These are phyloP conservation scores for Xylariales sp. DNA, from an alignment of 2,329 filamentous ascomycete genomes.

Conservation along the genomic window DNA sequence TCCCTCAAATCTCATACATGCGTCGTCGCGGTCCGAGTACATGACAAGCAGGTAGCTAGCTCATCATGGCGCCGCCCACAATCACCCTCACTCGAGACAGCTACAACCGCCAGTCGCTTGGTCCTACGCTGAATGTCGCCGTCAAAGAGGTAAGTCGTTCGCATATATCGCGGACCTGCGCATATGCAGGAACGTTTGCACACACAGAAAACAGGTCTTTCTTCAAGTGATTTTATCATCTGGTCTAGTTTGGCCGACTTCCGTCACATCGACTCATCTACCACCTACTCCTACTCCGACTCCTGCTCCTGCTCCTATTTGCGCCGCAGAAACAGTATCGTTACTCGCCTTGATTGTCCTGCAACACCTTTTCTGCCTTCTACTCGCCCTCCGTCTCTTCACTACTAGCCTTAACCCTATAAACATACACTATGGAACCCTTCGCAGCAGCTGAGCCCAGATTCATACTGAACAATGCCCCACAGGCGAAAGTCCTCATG, in stretches of 20 bases:
- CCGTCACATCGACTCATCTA: too few relatives aligned
- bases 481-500: constrained; percentile 80
- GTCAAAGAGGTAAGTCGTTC: constrained; percentile 60
- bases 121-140: constrained; percentile 54
- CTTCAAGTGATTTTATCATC: too few relatives aligned
- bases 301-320: too few relatives aligned
- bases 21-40: background rate
- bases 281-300: too few relatives aligned
- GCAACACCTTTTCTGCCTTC: too few relatives aligned
- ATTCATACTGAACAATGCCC: constrained; percentile 28
- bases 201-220: too few relatives aligned
- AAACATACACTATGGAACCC: constrained; percentile 14
- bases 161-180: background rate
- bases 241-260: too few relatives aligned
- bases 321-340: too few relatives aligned
- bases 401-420: background rate
- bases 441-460: constrained; percentile 3
- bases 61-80: constrained; percentile 6
- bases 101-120: constrained; percentile 63
- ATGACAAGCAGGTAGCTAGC: constrained; percentile 5
- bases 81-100: constrained; percentile 38
- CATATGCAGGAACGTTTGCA: constrained; percentile 6
- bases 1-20: background rate
- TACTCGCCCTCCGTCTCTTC: background rate
- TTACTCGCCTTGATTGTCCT: too few relatives aligned